Base-by-base conservation (phyloP, 83 land plant species). In the Diphasiastrum complanatum region DNA sequence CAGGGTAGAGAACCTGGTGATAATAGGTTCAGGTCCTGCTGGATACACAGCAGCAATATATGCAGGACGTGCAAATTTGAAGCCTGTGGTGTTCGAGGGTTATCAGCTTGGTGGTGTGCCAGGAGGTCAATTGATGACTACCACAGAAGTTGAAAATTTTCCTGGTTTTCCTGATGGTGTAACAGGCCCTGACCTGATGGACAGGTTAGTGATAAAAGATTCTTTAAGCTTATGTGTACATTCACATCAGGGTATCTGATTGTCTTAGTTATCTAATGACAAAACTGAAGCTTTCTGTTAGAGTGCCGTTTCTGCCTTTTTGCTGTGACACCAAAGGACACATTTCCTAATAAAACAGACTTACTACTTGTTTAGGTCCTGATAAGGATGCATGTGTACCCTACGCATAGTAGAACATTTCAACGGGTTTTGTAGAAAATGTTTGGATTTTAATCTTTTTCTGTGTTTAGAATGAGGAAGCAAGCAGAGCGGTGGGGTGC, bases 401-500 rank as follows among this genome's bases (percentile, higher is more conserved):
- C n/a, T n/a, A n/a, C n/a, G n/a, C n/a, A n/a, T n/a, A n/a, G n/a
- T n/a, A n/a, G n/a, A n/a, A n/a, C n/a, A n/a, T n/a, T n/a, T n/a
- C n/a, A n/a, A n/a, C n/a, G n/a, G n/a, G n/a, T n/a, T n/a, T n/a
- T n/a, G n/a, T n/a, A n/a, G n/a, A n/a, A n/a, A n/a, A n/a, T n/a
- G n/a, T n/a, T n/a, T n/a, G n/a, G n/a, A n/a, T n/a, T n/a, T n/a
- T n/a, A n/a, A 1, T 1, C 1, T 24, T 26, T 1, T 41, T 1
- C 41, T 25, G 40, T 73, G 32, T 10, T 31, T 63, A 91, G 97
- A 71, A 91, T 91, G 95, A 66, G 80, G 22, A 73, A 78, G 41
- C 97, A 91, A 75, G 97, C 95, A 23, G 97, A 87, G 51, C 86
- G 97, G 1, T 91, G 97, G 97, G 97, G 97, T 19, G 95, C 97